Percentiles rank a stretch among this genome's conserved stretches.
Evolutionary conservation across 2,329 filamentous ascomycete genomes (phyloP).

Genomic region (Colletotrichum sp.): DNA sequence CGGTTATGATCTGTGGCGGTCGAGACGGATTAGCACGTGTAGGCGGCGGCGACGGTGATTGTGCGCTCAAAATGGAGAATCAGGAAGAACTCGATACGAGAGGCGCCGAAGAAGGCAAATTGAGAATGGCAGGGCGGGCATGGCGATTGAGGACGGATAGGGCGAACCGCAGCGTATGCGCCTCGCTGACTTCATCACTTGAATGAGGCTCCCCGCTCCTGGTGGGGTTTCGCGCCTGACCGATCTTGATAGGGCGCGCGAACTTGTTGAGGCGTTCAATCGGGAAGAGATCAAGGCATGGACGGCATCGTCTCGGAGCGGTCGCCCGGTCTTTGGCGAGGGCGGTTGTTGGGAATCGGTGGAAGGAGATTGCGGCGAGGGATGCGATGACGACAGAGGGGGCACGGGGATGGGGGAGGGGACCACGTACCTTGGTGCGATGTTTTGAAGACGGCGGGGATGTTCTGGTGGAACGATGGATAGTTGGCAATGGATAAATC

Average conservation of each 20-base stretch:
- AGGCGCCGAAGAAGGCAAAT: neutral
- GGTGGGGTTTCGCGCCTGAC: conserved; percentile 24
- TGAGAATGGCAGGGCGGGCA: neutral
- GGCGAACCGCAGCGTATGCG: conserved; percentile 16
- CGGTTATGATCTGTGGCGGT: conserved; percentile 32
- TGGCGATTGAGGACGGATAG: neutral
- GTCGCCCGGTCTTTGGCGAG: neutral
- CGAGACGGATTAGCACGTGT: conserved; percentile 12
- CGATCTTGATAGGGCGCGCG: conserved; percentile 11
- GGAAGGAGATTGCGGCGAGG: conserved; percentile 24
- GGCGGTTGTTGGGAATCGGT: conserved; percentile 16
- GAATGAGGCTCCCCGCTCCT: conserved; percentile 21
- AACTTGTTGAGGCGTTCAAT: conserved; percentile 14
- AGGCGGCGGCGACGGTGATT: neutral
- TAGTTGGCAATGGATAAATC: conserved; percentile 6
- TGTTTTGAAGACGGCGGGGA: conserved; percentile 19
- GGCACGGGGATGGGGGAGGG: conserved; percentile 26
- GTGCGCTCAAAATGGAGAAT: neutral
- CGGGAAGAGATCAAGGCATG: neutral
- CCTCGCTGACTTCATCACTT: conserved; percentile 24
- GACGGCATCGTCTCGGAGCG: conserved; percentile 3
- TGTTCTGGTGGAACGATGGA: conserved; percentile 18
- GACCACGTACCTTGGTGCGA: conserved; percentile 25
- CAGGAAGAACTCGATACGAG: neutral
- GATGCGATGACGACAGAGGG: conserved; percentile 47